phyloP scores from a whole-genome alignment of 1,284 basidiomycete genomes.

The Rhizoctonia solani region DNA sequence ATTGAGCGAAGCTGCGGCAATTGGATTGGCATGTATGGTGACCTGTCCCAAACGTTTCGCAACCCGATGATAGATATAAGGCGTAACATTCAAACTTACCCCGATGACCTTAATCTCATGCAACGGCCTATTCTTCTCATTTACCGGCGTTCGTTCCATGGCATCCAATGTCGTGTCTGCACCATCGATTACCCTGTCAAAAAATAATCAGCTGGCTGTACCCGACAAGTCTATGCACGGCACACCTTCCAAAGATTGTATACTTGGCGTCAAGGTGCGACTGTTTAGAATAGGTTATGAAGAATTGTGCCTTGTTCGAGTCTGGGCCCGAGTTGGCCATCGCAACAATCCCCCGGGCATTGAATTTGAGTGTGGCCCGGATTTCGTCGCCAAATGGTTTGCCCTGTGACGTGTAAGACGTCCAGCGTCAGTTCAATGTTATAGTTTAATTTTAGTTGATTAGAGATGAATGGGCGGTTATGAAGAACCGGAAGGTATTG shows the following conservation, averaged over 20 bases:
- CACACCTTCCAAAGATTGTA: constrained; percentile 81
- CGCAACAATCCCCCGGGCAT: constrained; percentile 88
- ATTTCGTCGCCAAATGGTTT: constrained; percentile 88
- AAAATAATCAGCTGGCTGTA: constrained; percentile 7
- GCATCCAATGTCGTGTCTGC: constrained; percentile 84
- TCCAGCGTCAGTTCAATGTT: not conserved
- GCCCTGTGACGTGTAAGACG: constrained; percentile 51
- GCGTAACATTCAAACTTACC: too few species aligned
- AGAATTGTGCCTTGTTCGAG: constrained; percentile 79
- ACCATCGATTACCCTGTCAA: constrained; percentile 84
- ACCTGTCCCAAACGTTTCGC: constrained; percentile 55
- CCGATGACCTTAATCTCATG: constrained; percentile 79
- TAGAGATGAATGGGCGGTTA: too few species aligned
- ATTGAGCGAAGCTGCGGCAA: constrained; percentile 61
- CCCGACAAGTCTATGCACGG: constrained; percentile 9
- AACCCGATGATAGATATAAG: constrained; percentile 15
- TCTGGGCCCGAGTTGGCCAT: constrained; percentile 96
- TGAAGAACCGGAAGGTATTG: too few species aligned
- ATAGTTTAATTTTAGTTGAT: not conserved
- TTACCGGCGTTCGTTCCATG: constrained; percentile 90
- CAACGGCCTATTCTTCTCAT: constrained; percentile 85
- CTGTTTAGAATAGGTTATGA: constrained; percentile 87
- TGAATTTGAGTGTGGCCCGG: constrained; percentile 93
- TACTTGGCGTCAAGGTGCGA: constrained; percentile 92
- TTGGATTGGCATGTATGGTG: constrained; percentile 94